phyloP scores from a whole-genome alignment of 1,139 yeast species.

The Candida tetrigidarum region DNA sequence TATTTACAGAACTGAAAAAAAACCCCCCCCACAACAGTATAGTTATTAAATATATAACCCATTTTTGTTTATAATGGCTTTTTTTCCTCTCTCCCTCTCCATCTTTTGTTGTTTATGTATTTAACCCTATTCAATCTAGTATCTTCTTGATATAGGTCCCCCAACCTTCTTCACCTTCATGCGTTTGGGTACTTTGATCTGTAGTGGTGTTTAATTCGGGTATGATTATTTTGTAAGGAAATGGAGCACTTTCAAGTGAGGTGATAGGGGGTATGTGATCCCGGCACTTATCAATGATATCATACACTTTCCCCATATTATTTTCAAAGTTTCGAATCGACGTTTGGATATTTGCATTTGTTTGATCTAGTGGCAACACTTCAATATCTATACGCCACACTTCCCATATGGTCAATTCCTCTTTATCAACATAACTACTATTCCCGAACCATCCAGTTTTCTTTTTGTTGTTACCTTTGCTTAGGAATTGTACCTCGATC shows the following conservation, averaged over 20 bases:
- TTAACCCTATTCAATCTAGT: constrained; percentile 30
- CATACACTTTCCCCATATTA: constrained; percentile 51
- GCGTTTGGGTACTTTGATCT: constrained; percentile 2
- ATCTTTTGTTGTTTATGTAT: neutral
- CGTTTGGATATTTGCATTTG: constrained; percentile 19
- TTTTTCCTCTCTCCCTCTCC: neutral
- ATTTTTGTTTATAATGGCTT: constrained; percentile 6
- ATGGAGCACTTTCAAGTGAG: constrained; percentile 66
- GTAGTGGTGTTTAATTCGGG: constrained; percentile 7
- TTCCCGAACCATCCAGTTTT: constrained; percentile 50
- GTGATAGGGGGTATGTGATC: constrained; percentile 78
- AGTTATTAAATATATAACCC: no score
- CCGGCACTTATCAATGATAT: constrained; percentile 56
- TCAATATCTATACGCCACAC: constrained; percentile 43
- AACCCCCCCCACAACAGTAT: no score
- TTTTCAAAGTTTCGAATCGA: constrained; percentile 45
- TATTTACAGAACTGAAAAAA: constrained; percentile 4
- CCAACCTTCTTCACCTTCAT: constrained; percentile 41
- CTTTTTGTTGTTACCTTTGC: constrained; percentile 29
- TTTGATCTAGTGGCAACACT: constrained; percentile 33
- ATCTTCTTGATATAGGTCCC: constrained; percentile 54
- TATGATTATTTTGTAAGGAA: constrained; percentile 55
- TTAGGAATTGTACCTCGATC: constrained; percentile 17
- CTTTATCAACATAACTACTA: constrained; percentile 8
- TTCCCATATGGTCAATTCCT: constrained; percentile 38